Base-by-base conservation (phyloP, 768 basidiomycete species). In the Galerina marginata region DNA sequence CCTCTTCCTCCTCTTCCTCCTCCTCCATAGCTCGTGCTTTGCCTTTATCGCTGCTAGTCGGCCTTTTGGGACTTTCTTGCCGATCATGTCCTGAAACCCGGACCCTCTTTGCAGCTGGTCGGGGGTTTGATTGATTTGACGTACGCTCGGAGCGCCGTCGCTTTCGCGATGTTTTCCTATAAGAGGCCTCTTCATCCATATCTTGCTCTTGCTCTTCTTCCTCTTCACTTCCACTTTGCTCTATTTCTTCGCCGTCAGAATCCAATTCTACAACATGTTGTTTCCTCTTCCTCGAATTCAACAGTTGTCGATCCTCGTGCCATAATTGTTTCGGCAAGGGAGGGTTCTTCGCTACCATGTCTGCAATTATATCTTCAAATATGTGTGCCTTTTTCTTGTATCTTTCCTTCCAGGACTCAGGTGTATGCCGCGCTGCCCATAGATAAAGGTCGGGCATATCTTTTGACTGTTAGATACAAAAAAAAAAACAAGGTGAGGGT, bases 361-460 rank as follows among this genome's bases (percentile, higher is more conserved):
- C 36, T 0, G 64, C 62, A 51, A 86, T 83, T n/a, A 60, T 56
- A 10, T 6, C 26, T 52, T 85, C 73, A 39, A 84, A 74, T 14
- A 58, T 45, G 0, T 45, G 55, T 36, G 54, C 54, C 23, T 78
- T 72, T 59, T 75, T 82, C 56, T 78, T 83, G 61, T 83, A 84
- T 12, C 78, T 75, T 47, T 81, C 74, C 26, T 77, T 74, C 83
- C 83, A 85, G 23, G 83, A 81, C 56, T 79, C 68, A 63, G 73
- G 72, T 5, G 81, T 66, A 67, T 86, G 85, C 7, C 77, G 71
- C 0, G 25, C 57, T 4, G 67, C 77, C 84, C 84, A 86, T 0
- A 39, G 50, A 54, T 70, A 77, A 20, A 67, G 64, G 1, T 67
- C 51, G 9, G 72, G 72, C 15, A 67, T 60, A 16, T 58, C 53